phyloP scores from a whole-genome alignment of 306 rosid genomes.

The Lupinus albus region DNA sequence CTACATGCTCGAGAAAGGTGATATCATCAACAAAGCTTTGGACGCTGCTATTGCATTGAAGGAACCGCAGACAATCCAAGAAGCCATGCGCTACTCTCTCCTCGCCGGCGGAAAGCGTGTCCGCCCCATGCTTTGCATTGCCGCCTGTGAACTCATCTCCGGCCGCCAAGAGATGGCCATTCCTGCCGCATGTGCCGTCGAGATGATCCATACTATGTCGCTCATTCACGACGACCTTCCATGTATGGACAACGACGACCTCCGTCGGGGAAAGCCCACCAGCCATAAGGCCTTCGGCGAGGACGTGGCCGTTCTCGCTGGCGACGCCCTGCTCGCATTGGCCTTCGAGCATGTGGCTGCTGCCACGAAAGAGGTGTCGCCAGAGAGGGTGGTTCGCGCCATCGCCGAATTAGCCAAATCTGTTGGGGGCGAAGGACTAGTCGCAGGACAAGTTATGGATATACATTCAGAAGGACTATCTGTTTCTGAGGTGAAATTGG shows the following conservation, averaged over 20 bases:
- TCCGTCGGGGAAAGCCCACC: conserved; percentile 78
- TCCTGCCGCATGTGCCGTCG: conserved; percentile 76
- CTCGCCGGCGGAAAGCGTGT: conserved; percentile 80
- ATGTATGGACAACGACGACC: conserved; percentile 83
- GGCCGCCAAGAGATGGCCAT: conserved; percentile 53
- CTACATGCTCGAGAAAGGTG: conserved; percentile 59
- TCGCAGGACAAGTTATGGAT: conserved; percentile 77
- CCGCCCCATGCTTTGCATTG: conserved; percentile 70
- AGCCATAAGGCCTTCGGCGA: conserved; percentile 78
- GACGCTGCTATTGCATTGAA: conserved; percentile 53
- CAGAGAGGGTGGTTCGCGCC: conserved; percentile 50
- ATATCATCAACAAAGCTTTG: conserved; percentile 57
- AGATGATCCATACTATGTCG: conserved; percentile 89
- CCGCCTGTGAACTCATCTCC: conserved; percentile 75
- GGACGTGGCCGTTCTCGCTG: conserved; percentile 71
- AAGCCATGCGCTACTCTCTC: conserved; percentile 80
- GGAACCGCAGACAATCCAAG: conserved; percentile 66
- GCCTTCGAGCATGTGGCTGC: conserved; percentile 67
- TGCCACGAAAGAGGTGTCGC: conserved; percentile 46
- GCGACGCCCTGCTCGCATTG: conserved; percentile 67
- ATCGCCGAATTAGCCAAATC: conserved; percentile 62
- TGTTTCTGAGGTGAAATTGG: conserved; percentile 47
- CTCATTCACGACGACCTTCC: conserved; percentile 81
- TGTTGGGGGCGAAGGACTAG: conserved; percentile 67
- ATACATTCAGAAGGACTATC: conserved; percentile 53